These are phyloP conservation scores for Pseudoturritis turrita DNA, from an alignment of 345 rosid species.

Conservation along the genomic window DNA sequence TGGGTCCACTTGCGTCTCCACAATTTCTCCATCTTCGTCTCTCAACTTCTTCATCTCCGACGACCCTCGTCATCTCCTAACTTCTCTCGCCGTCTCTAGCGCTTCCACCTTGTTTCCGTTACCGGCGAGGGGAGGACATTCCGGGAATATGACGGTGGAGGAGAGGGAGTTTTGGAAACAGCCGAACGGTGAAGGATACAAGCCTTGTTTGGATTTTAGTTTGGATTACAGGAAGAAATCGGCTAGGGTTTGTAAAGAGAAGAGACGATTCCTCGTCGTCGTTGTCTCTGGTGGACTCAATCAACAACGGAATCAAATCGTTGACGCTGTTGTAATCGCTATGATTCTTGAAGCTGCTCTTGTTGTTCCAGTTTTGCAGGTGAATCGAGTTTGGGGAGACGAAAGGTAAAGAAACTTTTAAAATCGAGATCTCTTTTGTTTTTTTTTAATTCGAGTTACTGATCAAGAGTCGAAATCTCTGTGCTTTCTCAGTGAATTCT, in stretches of 20 bases:
- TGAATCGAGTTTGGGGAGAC: slow-evolving; percentile 64
- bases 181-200: slow-evolving; percentile 54
- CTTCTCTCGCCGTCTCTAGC: slow-evolving; percentile 38
- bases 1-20: slow-evolving; percentile 29
- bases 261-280: slow-evolving; percentile 55
- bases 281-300: slow-evolving; percentile 70
- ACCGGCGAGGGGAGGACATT: slow-evolving; percentile 37
- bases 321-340: slow-evolving; percentile 73
- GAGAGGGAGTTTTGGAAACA: slow-evolving; percentile 72
- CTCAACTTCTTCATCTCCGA: slow-evolving; percentile 26
- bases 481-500: slow-evolving; percentile 49
- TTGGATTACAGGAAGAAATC: slow-evolving; percentile 47
- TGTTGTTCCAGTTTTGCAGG: slow-evolving; percentile 69
- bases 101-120: slow-evolving; percentile 36
- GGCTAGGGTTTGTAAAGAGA: slow-evolving; percentile 47
- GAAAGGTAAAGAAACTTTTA: slow-evolving; percentile 44
- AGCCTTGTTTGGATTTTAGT: slow-evolving; percentile 64
- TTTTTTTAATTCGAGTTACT: not conserved
- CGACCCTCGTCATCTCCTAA: slow-evolving; percentile 28
- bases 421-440: not conserved
- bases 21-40: slow-evolving; percentile 42
- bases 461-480: not conserved
- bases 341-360: slow-evolving; percentile 69
- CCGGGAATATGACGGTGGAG: slow-evolving; percentile 43
- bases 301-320: slow-evolving; percentile 71